These are phyloP conservation scores for Agrocybe praecox DNA, from an alignment of 768 basidiomycete genomes.

Conservation along the genomic window DNA sequence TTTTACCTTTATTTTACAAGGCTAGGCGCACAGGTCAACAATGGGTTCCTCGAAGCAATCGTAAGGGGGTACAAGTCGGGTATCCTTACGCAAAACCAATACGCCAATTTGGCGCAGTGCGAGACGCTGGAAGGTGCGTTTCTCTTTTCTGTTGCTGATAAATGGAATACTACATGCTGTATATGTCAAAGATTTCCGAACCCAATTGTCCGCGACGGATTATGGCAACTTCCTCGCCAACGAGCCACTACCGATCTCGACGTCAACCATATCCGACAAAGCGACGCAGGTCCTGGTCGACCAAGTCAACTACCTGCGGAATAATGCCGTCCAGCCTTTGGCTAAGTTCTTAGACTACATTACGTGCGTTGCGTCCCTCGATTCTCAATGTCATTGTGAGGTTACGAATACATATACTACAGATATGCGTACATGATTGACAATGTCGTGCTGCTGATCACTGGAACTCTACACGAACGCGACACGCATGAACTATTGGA, in stretches of 20 bases:
- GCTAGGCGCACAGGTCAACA: slow-evolving; percentile 53
- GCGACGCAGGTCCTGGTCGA: slow-evolving; percentile 95
- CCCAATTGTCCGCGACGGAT: slow-evolving; percentile 94
- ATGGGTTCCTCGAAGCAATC: slow-evolving; percentile 80
- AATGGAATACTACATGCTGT: not conserved
- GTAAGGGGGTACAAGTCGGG: slow-evolving; percentile 94
- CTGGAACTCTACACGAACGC: slow-evolving; percentile 94
- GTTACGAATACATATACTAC: slow-evolving; percentile 11
- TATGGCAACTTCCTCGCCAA: slow-evolving; percentile 99
- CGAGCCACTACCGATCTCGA: slow-evolving; percentile 91
- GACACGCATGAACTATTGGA: slow-evolving; percentile 97
- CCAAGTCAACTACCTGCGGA: slow-evolving; percentile 94
- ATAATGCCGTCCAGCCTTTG: slow-evolving; percentile 89
- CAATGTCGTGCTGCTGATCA: slow-evolving; percentile 96
- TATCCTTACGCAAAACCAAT: slow-evolving; percentile 86
- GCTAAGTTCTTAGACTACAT: slow-evolving; percentile 96
- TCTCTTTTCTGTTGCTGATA: not conserved
- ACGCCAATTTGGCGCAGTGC: slow-evolving; percentile 94
- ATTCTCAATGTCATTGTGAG: slow-evolving; percentile 4
- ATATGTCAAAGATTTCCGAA: slow-evolving; percentile 76
- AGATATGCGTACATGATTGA: slow-evolving; percentile 99
- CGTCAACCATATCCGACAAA: slow-evolving; percentile 94
- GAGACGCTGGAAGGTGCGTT: slow-evolving; percentile 90
- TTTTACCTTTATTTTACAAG: slow-evolving; percentile 7
- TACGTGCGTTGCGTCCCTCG: slow-evolving; percentile 63